Percentiles rank a stretch among this genome's conserved stretches.
These are phyloP conservation scores for Camelina neglecta DNA, from an alignment of 345 rosid genomes.

Conservation along the genomic window DNA sequence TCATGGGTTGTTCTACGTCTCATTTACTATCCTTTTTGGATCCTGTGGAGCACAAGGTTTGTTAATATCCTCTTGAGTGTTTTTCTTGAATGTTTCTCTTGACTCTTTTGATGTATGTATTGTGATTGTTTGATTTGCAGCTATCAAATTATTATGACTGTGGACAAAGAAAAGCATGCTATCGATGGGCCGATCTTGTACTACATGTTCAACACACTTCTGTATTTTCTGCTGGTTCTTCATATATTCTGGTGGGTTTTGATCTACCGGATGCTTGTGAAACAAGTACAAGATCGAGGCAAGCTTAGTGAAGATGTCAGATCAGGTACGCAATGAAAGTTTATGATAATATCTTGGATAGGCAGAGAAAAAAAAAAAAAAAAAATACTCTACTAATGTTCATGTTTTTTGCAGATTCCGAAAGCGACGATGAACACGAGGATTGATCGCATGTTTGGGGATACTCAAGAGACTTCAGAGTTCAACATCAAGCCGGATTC, in stretches of 20 bases:
- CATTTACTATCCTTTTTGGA: conserved; percentile 93
- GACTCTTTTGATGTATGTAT: neutral
- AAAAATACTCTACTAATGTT: no score
- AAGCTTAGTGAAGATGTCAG: conserved; percentile 84
- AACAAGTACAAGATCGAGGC: conserved; percentile 83
- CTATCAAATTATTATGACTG: conserved; percentile 70
- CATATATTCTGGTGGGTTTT: conserved; percentile 95
- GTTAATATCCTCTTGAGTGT: conserved; percentile 25
- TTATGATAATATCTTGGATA: neutral
- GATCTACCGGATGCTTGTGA: conserved; percentile 79
- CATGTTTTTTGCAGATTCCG: conserved; percentile 68
- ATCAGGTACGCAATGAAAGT: conserved; percentile 62
- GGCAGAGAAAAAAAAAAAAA: no score
- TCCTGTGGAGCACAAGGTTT: conserved; percentile 99
- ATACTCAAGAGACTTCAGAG: neutral
- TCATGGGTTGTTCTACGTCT: conserved; percentile 93
- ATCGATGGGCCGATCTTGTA: conserved; percentile 71
- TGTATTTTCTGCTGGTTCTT: conserved; percentile 74
- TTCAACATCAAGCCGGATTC: conserved; percentile 6
- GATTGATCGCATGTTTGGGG: conserved; percentile 50
- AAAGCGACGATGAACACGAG: conserved; percentile 76
- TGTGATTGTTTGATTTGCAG: conserved; percentile 48
- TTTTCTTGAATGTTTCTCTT: conserved; percentile 23
- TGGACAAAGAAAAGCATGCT: conserved; percentile 70
- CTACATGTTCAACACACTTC: conserved; percentile 80